Percentiles rank a stretch among this genome's conserved stretches.
Evolutionary conservation across 192 early-diverging fungal species (phyloP).

Genomic region (Gigaspora rosea): DNA sequence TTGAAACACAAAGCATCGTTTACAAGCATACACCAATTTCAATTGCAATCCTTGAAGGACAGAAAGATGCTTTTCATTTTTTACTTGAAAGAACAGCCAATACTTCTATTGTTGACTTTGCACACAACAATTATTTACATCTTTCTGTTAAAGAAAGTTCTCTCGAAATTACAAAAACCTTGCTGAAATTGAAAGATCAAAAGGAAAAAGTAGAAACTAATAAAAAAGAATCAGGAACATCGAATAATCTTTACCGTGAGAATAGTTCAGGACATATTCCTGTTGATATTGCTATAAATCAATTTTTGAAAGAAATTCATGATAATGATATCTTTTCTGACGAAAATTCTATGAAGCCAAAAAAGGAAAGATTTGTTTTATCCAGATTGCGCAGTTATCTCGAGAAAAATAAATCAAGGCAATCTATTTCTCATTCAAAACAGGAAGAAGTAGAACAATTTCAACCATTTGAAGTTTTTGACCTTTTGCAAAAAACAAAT

Average conservation of each 20-base stretch:
- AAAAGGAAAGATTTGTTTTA: too few relatives aligned
- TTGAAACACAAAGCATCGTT: not conserved
- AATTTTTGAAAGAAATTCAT: not conserved
- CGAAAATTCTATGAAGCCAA: too few relatives aligned
- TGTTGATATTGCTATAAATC: not conserved
- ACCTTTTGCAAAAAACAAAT: too few relatives aligned
- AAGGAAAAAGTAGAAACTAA: not conserved
- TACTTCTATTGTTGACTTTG: slow-evolving; percentile 13
- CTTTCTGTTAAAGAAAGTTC: slow-evolving; percentile 1
- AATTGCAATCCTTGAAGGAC: not conserved
- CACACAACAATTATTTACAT: slow-evolving; percentile 12
- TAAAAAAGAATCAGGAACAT: too few relatives aligned
- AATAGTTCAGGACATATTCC: slow-evolving; percentile 12
- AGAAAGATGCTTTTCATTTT: not conserved
- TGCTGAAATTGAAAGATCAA: not conserved
- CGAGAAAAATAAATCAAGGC: too few relatives aligned
- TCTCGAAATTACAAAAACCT: not conserved
- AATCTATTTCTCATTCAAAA: too few relatives aligned
- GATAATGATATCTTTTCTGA: too few relatives aligned
- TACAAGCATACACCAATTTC: slow-evolving; percentile 6
- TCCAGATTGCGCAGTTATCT: too few relatives aligned
- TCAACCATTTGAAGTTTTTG: too few relatives aligned
- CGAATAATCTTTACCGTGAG: not conserved
- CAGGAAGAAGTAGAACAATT: too few relatives aligned
- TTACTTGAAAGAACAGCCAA: not conserved